Conservation (phyloP, 2,329 filamentous ascomycete species). For the Monosporascus sp. region DNA sequence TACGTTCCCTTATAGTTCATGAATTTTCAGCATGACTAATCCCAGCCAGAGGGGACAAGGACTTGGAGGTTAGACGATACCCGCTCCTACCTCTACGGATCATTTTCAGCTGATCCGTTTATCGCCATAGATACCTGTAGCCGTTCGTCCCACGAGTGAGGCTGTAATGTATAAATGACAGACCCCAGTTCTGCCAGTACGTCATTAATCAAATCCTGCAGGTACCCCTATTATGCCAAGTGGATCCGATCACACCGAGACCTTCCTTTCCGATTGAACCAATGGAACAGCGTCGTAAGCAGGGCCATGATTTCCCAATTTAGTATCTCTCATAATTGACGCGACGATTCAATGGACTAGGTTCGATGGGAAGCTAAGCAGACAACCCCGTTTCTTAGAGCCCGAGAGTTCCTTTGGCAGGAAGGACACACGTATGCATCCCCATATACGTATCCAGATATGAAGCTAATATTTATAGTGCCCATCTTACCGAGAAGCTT, state of each 20-base stretch:
- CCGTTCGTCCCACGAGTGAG: slow-evolving; percentile 64
- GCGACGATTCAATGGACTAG: not conserved
- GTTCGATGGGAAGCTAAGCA: slow-evolving; percentile 98
- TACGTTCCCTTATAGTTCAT: slow-evolving; percentile 34
- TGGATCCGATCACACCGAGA: slow-evolving; percentile 97
- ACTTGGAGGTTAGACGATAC: slow-evolving; percentile 57
- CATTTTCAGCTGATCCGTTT: slow-evolving; percentile 2
- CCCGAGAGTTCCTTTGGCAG: slow-evolving; percentile 96
- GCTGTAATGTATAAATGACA: slow-evolving; percentile 31
- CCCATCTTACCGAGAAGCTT: slow-evolving; percentile 77
- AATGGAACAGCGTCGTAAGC: slow-evolving; percentile 78
- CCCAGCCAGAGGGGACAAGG: slow-evolving; percentile 69
- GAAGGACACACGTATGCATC: slow-evolving; percentile 66
- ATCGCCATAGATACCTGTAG: slow-evolving; percentile 50
- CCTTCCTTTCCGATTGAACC: slow-evolving; percentile 87
- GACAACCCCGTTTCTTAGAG: slow-evolving; percentile 77
- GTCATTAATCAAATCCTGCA: slow-evolving; percentile 46
- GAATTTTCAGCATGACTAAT: slow-evolving; percentile 19
- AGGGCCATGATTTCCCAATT: not conserved
- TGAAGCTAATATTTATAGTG: slow-evolving; percentile 42
- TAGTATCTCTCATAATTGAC: not conserved
- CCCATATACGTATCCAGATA: not conserved
- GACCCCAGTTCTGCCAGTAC: slow-evolving; percentile 11
- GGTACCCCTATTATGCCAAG: slow-evolving; percentile 67
- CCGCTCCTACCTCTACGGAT: not conserved